A percentile compares a stretch with the other conserved stretches of the same genome.
Evolutionary conservation across 768 basidiomycete genomes (phyloP).

Genomic region (Leccinum imitatum): DNA sequence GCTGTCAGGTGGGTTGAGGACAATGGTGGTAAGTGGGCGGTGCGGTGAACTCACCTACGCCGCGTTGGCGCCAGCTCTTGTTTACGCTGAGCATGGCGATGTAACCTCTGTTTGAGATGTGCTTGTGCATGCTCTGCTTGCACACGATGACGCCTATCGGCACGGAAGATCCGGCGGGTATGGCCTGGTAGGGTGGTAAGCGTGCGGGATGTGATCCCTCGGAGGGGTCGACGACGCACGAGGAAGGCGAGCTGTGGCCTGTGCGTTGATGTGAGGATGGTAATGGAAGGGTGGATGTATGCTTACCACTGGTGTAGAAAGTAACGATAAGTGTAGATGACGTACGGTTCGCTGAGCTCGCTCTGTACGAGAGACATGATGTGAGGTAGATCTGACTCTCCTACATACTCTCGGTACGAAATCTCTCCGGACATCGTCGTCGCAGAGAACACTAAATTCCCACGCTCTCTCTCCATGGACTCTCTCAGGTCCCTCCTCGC

Average conservation of each 20-base stretch:
- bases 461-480: conserved; percentile 43
- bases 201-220: accelerated
- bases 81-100: conserved; percentile 97
- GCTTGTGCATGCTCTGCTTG: conserved; percentile 90
- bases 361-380: conserved; percentile 88
- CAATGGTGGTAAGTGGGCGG: not conserved
- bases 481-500: conserved; percentile 56
- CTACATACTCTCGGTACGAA: conserved; percentile 68
- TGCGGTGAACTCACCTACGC: conserved; percentile 69
- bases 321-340: conserved; percentile 95
- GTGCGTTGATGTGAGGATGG: no score
- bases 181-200: conserved; percentile 21
- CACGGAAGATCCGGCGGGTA: conserved; percentile 33
- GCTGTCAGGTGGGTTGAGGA: conserved; percentile 49
- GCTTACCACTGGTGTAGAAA: conserved; percentile 91
- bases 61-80: conserved; percentile 81
- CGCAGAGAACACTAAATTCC: not conserved
- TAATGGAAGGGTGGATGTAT: no score
- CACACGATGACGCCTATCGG: conserved; percentile 94
- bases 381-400: conserved; percentile 75
- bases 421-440: conserved; percentile 37
- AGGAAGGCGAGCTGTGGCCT: conserved; percentile 89
- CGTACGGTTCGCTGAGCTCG: conserved; percentile 95
- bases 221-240: conserved; percentile 41
- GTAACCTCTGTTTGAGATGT: conserved; percentile 82